These are phyloP conservation scores for Xanthoconium stramineum DNA, from an alignment of 768 basidiomycete genomes.

Conservation along the genomic window DNA sequence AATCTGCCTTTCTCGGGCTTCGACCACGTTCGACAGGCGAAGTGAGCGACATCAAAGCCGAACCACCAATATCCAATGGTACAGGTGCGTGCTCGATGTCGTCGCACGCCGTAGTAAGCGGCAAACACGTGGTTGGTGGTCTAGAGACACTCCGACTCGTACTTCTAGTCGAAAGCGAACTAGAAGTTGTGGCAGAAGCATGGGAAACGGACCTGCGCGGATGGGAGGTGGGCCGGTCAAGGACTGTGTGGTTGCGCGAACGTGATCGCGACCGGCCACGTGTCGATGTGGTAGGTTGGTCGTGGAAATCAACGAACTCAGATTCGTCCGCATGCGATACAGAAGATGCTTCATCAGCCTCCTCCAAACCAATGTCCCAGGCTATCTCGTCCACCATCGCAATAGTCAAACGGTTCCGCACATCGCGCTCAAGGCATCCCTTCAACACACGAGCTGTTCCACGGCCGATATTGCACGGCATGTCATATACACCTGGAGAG, in stretches of 20 bases:
- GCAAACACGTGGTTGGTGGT: slow-evolving; percentile 26
- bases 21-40: slow-evolving; percentile 29
- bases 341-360: slow-evolving; percentile 36
- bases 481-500: slow-evolving; percentile 56
- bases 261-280: slow-evolving; percentile 28
- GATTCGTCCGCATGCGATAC: slow-evolving; percentile 27
- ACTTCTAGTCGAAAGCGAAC: slow-evolving; percentile 38
- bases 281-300: slow-evolving; percentile 10
- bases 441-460: slow-evolving; percentile 66
- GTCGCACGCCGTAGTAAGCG: slow-evolving; percentile 25
- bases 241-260: slow-evolving; percentile 20
- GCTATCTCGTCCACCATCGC: slow-evolving; percentile 74
- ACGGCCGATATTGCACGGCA: slow-evolving; percentile 53
- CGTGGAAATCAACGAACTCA: slow-evolving; percentile 23
- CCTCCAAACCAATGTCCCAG: slow-evolving; percentile 76
- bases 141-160: slow-evolving; percentile 42
- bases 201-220: slow-evolving; percentile 48
- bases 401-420: slow-evolving; percentile 72
- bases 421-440: slow-evolving; percentile 74
- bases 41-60: slow-evolving; percentile 19
- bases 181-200: slow-evolving; percentile 41
- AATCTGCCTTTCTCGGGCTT: slow-evolving; percentile 20
- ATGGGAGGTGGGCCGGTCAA: slow-evolving; percentile 24
- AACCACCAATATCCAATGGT: slow-evolving; percentile 27
- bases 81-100: slow-evolving; percentile 23